Conservation (phyloP, 495 filamentous ascomycete species). For the Penicillium tannophilum region DNA sequence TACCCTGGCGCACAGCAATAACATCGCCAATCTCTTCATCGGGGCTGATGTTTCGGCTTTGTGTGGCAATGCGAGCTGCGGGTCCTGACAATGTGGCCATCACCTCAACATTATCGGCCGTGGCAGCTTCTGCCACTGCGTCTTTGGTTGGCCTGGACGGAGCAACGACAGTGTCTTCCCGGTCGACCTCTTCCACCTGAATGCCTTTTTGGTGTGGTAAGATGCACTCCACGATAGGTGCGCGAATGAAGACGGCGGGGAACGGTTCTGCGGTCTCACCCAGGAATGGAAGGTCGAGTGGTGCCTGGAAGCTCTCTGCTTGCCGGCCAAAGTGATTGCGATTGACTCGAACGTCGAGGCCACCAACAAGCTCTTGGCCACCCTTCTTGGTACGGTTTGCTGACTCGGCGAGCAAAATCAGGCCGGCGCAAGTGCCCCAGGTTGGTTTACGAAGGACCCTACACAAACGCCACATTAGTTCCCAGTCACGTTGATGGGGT, state of each 20-base stretch:
- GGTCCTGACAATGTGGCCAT: slow-evolving; percentile 53
- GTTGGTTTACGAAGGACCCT: slow-evolving; percentile 69
- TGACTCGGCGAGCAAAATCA: slow-evolving; percentile 87
- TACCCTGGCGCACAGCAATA: slow-evolving; percentile 87
- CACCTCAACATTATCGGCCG: slow-evolving; percentile 51
- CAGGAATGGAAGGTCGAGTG: slow-evolving; percentile 76
- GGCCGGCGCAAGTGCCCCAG: slow-evolving; percentile 95
- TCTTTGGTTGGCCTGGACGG: slow-evolving; percentile 57
- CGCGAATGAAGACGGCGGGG: slow-evolving; percentile 87
- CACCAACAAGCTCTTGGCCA: slow-evolving; percentile 91
- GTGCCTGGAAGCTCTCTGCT: slow-evolving; percentile 85
- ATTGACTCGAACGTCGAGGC: slow-evolving; percentile 86
- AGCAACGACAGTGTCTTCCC: slow-evolving; percentile 66
- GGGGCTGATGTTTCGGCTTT: slow-evolving; percentile 39
- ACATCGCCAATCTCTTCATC: slow-evolving; percentile 71
- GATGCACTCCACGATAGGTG: slow-evolving; percentile 88
- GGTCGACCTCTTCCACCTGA: slow-evolving; percentile 50
- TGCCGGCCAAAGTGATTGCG: slow-evolving; percentile 97
- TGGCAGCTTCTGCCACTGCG: slow-evolving; percentile 39
- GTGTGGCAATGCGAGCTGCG: slow-evolving; percentile 41
- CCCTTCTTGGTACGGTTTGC: slow-evolving; percentile 88
- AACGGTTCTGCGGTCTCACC: slow-evolving; percentile 57
- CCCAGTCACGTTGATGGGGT: neutral
- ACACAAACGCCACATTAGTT: slow-evolving; percentile 27
- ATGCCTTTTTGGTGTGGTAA: slow-evolving; percentile 57